Evolutionary conservation across 768 basidiomycete species (phyloP).

Genomic region (Gymnopilus dilepis): DNA sequence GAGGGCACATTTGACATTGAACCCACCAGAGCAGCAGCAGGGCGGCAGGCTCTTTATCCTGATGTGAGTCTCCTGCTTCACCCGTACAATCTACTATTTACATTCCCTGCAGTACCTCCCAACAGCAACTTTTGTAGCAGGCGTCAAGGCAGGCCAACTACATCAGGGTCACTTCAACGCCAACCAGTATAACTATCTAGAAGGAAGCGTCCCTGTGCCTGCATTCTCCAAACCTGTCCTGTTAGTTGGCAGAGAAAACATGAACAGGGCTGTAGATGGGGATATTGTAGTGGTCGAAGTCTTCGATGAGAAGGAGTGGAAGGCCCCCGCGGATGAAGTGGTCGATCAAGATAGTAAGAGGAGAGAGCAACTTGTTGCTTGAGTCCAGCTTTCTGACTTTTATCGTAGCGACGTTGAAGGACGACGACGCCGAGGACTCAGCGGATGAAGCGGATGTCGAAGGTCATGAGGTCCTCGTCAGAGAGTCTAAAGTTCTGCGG

Average conservation of each 20-base stretch:
- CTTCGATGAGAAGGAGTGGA: constrained; percentile 89
- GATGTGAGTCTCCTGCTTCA: constrained; percentile 55
- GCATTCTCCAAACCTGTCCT: constrained; percentile 80
- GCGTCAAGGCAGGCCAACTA: constrained; percentile 82
- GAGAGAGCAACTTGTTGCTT: background rate
- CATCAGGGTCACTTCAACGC: constrained; percentile 96
- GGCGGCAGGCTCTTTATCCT: constrained; percentile 69
- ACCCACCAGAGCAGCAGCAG: constrained; percentile 59
- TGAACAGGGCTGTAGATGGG: constrained; percentile 95
- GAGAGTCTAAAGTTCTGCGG: constrained; percentile 47
- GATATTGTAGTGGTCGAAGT: constrained; percentile 93
- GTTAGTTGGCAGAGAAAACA: constrained; percentile 86
- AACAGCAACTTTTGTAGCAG: constrained; percentile 71
- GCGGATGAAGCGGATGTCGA: constrained; percentile 58
- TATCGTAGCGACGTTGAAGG: constrained; percentile 71
- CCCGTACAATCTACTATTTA: background rate
- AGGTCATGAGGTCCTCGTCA: constrained; percentile 41
- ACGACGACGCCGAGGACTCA: constrained; percentile 86
- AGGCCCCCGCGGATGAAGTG: constrained; percentile 88
- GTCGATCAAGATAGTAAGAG: constrained; percentile 87
- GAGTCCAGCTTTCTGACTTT: background rate
- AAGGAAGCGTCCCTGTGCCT: constrained; percentile 85
- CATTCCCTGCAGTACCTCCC: constrained; percentile 73
- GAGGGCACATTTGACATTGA: constrained; percentile 67
- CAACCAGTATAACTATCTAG: constrained; percentile 94